Evolutionary conservation across 2,329 filamentous ascomycete species (phyloP), one percentile per base, ranked within the genome.

Genomic region (Coniosporium tulheliwenetii): DNA sequence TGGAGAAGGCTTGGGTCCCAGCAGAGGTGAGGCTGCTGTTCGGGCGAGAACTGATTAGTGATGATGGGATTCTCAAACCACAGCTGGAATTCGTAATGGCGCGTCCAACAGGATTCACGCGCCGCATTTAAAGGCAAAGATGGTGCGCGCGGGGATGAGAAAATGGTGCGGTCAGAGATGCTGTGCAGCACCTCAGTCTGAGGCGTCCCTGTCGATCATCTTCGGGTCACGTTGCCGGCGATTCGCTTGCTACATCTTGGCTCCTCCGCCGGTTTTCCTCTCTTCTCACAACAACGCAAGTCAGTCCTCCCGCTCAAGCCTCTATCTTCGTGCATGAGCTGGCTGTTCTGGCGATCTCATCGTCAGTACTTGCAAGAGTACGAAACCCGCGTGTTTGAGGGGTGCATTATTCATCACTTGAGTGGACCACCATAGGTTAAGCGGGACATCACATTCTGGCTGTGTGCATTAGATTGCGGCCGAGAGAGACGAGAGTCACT

Each of bases 261-360:
- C 19, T 26, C 19, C 19, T 26, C 19, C 19, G 19, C 19, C 19
- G 19, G 19, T 26, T 26, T 16, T 31, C 33, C 9, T 30, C 31
- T 32, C 37, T 26, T 38, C 26, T 33, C 34, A 34, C n/a, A 38
- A 38, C 9, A 10, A 44, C 39, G 54, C 54, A 57, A 57, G 52
- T 47, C 52, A 58, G 54, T 57, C 54, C 55, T 59, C 56, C 48
- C 55, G 51, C 19, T 26, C 19, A 26, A 26, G 19, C 19, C 19
- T 26, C 19, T 26, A 44, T 40, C 42, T 39, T 41, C 40, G 48
- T 47, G 48, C 46, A 47, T 46, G 44, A 45, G 37, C 50, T 49
- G 52, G 50, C 37, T 44, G 44, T 50, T 47, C 48, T 42, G 42
- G 45, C 44, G 38, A 40, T 32, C 36, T n/a, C 38, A 34, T 41